Base-by-base conservation (phyloP, 1,139 yeast genomes). In the Sugiyamaella grinbergsii region DNA sequence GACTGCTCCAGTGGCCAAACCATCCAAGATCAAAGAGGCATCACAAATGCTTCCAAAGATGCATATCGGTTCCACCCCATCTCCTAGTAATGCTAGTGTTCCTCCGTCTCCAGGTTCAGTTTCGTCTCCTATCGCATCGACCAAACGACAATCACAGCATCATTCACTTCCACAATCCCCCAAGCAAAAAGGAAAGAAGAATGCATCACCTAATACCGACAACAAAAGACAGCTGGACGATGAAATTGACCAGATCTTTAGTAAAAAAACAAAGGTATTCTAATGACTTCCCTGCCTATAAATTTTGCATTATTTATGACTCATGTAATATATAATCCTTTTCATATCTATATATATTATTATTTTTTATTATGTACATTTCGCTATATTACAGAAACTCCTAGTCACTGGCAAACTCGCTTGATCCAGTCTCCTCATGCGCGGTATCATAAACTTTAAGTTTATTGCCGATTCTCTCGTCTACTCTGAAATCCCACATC, bases 401-500 rank as follows among this genome's bases (percentile, higher is more conserved):
- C 33, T 47, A 22, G 15, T 29, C 47, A 37, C 33, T 48, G 22
- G 46, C 15, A 38, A 42, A 36, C 40, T 41, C 47, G n/a, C 22
- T 31, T 8, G 50, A 31, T 8, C 16, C 23, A 19, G 18, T 42
- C 10, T 18, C n/a, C 6, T 40, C 28, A 15, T 39, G 2, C 50
- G 59, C n/a, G 46, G 24, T 37, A n/a, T 71, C 71, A 64, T 77
- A 86, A 2, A 85, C 84, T 53, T 74, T 71, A 70, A 89, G 67
- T 55, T 81, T 71, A 18, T 70, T 66, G 11, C 78, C 70, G 22
- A 93, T 79, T 55, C 96, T 72, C 13, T 79, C 81, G 64, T 93
- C 98, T 22, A 80, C 80, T 13, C 68, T 74, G 51, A 90, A 71
- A 19, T 85, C 93, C 65, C 83, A 83, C 50, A 85, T 83, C 98